phyloP scores from a whole-genome alignment of 2,329 filamentous ascomycete species.

The Pseudocercospora cruenta region DNA sequence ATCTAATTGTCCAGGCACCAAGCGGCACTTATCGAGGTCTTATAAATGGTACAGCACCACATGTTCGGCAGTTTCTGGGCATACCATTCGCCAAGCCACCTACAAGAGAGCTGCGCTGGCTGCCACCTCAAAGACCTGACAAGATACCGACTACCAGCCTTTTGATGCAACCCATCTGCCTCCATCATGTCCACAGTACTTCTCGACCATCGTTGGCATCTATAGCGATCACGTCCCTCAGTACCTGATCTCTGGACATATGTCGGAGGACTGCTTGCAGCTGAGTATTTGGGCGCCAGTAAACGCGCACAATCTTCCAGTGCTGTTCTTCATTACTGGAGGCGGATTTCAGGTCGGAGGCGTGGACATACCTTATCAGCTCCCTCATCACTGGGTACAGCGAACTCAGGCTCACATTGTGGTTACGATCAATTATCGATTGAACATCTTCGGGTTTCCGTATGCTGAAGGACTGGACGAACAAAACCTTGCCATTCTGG shows the following conservation, averaged over 20 bases:
- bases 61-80: not conserved
- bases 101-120: not conserved
- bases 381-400: constrained; percentile 5
- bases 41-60: constrained; percentile 4
- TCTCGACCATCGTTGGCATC: constrained; percentile 16
- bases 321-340: constrained; percentile 14
- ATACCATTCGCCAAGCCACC: constrained; percentile 7
- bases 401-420: constrained; percentile 48
- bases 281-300: constrained; percentile 17
- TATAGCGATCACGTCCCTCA: not conserved
- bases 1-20: constrained; percentile 1
- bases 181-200: constrained; percentile 31
- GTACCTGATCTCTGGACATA: not conserved
- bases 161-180: constrained; percentile 26
- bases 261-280: constrained; percentile 14
- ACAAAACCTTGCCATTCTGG: constrained; percentile 54
- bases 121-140: not conserved
- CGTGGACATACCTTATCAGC: not conserved
- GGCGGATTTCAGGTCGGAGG: not conserved
- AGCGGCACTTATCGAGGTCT: not conserved
- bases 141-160: not conserved
- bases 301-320: constrained; percentile 10
- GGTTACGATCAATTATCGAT: constrained; percentile 63
- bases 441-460: constrained; percentile 70
- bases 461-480: constrained; percentile 44